Percentiles rank a stretch among this genome's conserved stretches.
phyloP scores from a whole-genome alignment of 2,329 filamentous ascomycete species.

The Sclerotiophoma versabilis region DNA sequence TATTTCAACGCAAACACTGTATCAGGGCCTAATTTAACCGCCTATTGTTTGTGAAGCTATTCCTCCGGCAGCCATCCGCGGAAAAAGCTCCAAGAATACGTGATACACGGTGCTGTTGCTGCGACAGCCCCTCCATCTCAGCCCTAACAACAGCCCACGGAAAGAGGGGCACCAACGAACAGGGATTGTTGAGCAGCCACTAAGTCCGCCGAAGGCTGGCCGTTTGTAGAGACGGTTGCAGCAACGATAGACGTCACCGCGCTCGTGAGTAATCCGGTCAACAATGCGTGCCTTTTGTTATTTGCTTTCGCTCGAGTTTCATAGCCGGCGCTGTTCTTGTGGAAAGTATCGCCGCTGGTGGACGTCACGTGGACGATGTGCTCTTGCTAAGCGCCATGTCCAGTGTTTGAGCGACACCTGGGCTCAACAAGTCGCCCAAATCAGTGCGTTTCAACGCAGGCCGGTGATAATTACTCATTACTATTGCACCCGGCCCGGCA shows the following conservation, averaged over 20 bases:
- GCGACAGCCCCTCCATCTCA: constrained; percentile 21
- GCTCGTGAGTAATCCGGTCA: constrained; percentile 1
- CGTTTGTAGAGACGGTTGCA: constrained; percentile 15
- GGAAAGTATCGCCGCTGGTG: constrained; percentile 1
- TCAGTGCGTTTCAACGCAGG: constrained; percentile 9
- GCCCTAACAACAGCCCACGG: constrained; percentile 16
- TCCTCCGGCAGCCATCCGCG: constrained; percentile 13
- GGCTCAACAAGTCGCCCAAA: constrained; percentile 18
- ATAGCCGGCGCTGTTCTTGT: background rate
- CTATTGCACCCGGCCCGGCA: constrained; percentile 18
- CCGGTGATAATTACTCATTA: constrained; percentile 21
- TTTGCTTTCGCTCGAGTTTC: background rate
- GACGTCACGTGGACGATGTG: constrained; percentile 1
- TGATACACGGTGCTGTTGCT: constrained; percentile 16
- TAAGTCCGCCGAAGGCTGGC: constrained; percentile 23
- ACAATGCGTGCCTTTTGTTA: background rate
- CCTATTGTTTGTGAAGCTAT: constrained; percentile 3
- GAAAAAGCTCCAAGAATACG: constrained; percentile 23
- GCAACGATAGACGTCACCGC: constrained; percentile 12
- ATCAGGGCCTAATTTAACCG: constrained; percentile 16
- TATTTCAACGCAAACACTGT: constrained; percentile 11
- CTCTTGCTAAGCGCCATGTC: background rate
- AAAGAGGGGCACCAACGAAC: constrained; percentile 18
- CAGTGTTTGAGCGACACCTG: constrained; percentile 1
- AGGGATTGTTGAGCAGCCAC: constrained; percentile 21